A percentile compares a stretch with the other conserved stretches of the same genome.
Conservation (phyloP, 1,284 basidiomycete genomes). For the Ustanciosporium gigantosporum region DNA sequence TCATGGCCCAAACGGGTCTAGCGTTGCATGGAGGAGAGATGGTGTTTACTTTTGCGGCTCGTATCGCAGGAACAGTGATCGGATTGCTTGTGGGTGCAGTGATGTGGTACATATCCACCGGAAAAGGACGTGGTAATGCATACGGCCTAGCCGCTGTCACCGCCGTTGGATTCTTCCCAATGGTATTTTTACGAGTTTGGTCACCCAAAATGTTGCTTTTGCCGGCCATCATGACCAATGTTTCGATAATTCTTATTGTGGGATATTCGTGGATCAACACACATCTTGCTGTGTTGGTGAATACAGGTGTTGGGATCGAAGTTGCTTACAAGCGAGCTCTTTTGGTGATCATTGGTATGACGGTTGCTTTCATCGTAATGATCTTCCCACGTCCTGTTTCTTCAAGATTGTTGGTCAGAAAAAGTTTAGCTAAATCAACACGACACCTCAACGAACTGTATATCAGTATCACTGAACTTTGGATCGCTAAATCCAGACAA, state of each 20-base stretch:
- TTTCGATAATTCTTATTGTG: slow-evolving; percentile 66
- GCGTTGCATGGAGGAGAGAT: slow-evolving; percentile 53
- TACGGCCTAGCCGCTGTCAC: slow-evolving; percentile 75
- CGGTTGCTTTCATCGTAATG: slow-evolving; percentile 50
- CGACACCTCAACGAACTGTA: slow-evolving; percentile 28
- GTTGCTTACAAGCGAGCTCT: slow-evolving; percentile 64
- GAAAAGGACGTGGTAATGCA: slow-evolving; percentile 65
- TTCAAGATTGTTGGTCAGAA: slow-evolving; percentile 65
- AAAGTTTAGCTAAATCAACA: slow-evolving; percentile 63
- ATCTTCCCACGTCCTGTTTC: slow-evolving; percentile 64
- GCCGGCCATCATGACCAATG: slow-evolving; percentile 71
- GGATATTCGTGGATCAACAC: slow-evolving; percentile 50
- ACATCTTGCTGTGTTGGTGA: slow-evolving; percentile 38
- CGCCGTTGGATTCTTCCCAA: slow-evolving; percentile 71
- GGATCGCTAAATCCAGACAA: slow-evolving; percentile 33
- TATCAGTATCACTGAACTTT: slow-evolving; percentile 22
- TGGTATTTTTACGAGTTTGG: slow-evolving; percentile 69
- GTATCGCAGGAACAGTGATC: slow-evolving; percentile 44
- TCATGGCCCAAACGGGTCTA: slow-evolving; percentile 56
- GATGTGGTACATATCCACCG: slow-evolving; percentile 71
- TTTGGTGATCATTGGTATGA: slow-evolving; percentile 55
- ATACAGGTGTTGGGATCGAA: slow-evolving; percentile 62
- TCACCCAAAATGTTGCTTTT: slow-evolving; percentile 74
- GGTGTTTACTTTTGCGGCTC: slow-evolving; percentile 38
- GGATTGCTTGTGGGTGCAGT: slow-evolving; percentile 70